These are phyloP conservation scores for Solanum pinnatisectum DNA, from an alignment of 257 asterid genomes.

Conservation along the genomic window DNA sequence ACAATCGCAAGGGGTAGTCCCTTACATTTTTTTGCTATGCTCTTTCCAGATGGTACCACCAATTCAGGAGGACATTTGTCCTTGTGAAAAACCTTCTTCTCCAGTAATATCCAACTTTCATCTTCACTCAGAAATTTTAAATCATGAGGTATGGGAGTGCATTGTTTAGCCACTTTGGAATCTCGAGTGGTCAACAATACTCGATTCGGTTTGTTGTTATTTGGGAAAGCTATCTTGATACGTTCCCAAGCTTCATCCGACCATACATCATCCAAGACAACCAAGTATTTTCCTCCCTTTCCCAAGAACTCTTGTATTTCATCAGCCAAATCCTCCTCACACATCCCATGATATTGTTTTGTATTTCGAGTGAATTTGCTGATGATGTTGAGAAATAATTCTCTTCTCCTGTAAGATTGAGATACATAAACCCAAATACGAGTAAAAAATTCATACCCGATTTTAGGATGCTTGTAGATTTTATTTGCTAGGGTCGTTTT, in stretches of 20 bases:
- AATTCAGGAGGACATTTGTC: constrained; percentile 6
- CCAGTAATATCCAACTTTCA: constrained; percentile 34
- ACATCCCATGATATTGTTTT: not conserved
- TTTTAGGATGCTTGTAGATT: constrained; percentile 14
- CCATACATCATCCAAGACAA: constrained; percentile 51
- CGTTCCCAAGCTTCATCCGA: constrained; percentile 13
- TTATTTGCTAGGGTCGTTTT: constrained; percentile 36
- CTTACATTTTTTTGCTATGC: constrained; percentile 20
- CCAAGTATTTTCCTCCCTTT: constrained; percentile 14
- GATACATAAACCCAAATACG: constrained; percentile 14
- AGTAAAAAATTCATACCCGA: constrained; percentile 27
- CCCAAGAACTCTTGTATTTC: not conserved
- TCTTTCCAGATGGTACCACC: constrained; percentile 2
- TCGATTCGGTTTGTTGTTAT: constrained; percentile 7
- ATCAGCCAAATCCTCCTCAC: not conserved
- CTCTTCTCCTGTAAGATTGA: constrained; percentile 22
- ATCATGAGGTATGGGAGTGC: constrained; percentile 20
- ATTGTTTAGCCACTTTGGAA: constrained; percentile 10
- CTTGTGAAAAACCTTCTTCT: constrained; percentile 23
- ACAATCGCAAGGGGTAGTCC: constrained; percentile 41
- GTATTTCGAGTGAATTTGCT: not conserved
- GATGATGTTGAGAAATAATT: not conserved
- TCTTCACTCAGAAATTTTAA: constrained; percentile 3
- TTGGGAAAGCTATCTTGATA: constrained; percentile 17
- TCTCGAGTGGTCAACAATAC: constrained; percentile 40